These are phyloP conservation scores for Castanopsis chinensis DNA, from an alignment of 306 rosid species.

Conservation along the genomic window DNA sequence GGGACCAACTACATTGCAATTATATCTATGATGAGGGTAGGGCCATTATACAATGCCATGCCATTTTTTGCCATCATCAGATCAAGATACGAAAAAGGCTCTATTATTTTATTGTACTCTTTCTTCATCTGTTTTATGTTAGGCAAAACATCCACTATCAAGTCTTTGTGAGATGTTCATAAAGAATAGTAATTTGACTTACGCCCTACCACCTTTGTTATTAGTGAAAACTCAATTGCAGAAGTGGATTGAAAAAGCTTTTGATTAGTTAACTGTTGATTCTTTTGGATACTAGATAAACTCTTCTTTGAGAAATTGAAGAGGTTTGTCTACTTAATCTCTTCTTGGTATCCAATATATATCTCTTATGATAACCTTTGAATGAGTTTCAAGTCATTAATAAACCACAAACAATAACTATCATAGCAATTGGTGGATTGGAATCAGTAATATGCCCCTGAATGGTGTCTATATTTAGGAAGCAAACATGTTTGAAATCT, in stretches of 20 bases:
- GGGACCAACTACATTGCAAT: slow-evolving; percentile 70
- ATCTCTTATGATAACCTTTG: slow-evolving; percentile 2
- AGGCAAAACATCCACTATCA: no score
- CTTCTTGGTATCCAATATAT: not conserved
- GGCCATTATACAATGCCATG: slow-evolving; percentile 16
- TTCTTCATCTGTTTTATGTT: no score
- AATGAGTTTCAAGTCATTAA: slow-evolving; percentile 3
- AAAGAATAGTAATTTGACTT: no score
- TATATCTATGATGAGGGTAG: slow-evolving; percentile 80
- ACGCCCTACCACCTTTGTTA: no score
- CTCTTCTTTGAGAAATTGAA: slow-evolving; percentile 67
- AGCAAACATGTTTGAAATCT: not conserved
- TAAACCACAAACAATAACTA: slow-evolving; percentile 1
- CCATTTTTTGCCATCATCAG: not conserved
- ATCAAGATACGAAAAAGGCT: no score
- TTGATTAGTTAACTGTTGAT: not conserved
- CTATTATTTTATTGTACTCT: no score
- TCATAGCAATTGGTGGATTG: slow-evolving; percentile 22
- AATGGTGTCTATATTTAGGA: not conserved
- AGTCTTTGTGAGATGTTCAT: no score
- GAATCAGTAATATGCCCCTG: not conserved
- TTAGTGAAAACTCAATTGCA: no score
- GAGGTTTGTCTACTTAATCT: slow-evolving; percentile 50
- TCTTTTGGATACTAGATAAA: slow-evolving; percentile 62
- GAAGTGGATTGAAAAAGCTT: no score